Conservation (phyloP, 306 rosid genomes). For the peach (Prunus persica) region DNA sequence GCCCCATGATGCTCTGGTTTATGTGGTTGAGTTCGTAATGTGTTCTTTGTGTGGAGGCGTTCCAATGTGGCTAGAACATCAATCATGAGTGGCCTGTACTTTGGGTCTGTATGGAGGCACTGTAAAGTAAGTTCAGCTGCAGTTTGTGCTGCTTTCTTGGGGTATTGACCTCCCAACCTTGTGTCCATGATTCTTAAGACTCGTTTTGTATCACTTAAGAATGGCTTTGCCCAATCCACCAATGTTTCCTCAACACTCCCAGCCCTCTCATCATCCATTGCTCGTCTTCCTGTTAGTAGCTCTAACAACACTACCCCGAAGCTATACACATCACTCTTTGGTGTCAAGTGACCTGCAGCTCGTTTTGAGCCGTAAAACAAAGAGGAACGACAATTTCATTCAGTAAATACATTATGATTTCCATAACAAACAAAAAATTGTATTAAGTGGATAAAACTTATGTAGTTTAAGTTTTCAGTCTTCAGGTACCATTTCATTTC, state of each 20-base stretch:
- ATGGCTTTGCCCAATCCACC: conserved; percentile 86
- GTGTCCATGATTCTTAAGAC: conserved; percentile 78
- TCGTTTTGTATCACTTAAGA: conserved; percentile 55
- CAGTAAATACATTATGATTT: neutral
- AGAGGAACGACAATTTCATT: neutral
- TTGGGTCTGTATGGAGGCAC: conserved; percentile 65
- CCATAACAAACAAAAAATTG: neutral
- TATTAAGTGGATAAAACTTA: too few relatives aligned
- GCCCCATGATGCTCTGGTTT: conserved; percentile 20
- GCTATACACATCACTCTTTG: conserved; percentile 87
- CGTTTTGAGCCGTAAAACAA: conserved; percentile 9
- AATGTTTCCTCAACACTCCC: conserved; percentile 59
- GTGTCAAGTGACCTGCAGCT: conserved; percentile 76
- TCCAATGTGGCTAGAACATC: conserved; percentile 57
- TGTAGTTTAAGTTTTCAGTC: neutral
- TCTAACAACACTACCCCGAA: conserved; percentile 83
- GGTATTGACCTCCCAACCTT: conserved; percentile 81
- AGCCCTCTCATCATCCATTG: conserved; percentile 42
- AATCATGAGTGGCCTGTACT: conserved; percentile 66
- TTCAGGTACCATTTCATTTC: neutral
- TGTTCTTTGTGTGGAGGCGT: conserved; percentile 43
- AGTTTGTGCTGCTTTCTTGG: conserved; percentile 78
- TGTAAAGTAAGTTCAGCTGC: conserved; percentile 66
- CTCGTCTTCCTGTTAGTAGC: conserved; percentile 71
- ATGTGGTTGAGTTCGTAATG: conserved; percentile 35